Percentiles rank a stretch among this genome's conserved stretches.
These are phyloP conservation scores for Marchantia polymorpha DNA, from an alignment of 225 moss, liverwort and hornwort species.

Conservation along the genomic window DNA sequence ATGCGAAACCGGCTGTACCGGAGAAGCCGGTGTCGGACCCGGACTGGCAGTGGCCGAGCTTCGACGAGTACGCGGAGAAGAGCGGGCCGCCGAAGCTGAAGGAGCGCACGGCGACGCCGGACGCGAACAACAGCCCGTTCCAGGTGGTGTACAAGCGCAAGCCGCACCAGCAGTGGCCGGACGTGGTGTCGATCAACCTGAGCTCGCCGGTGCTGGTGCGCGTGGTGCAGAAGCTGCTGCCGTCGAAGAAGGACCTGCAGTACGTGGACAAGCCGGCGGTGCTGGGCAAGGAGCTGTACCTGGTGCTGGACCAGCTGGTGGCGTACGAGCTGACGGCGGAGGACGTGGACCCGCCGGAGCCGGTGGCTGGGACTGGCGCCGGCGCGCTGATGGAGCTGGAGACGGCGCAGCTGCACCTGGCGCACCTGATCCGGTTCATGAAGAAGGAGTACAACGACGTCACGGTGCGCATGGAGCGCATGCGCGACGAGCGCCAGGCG, in stretches of 20 bases:
- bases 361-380: not conserved
- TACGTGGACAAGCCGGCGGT: slow-evolving; percentile 18
- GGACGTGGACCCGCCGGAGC: not conserved
- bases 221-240: slow-evolving; percentile 28
- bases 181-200: slow-evolving; percentile 27
- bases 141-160: slow-evolving; percentile 27
- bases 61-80: slow-evolving; percentile 24
- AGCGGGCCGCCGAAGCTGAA: slow-evolving; percentile 4
- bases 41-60: slow-evolving; percentile 38
- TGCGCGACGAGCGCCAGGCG: slow-evolving; percentile 37
- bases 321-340: not conserved
- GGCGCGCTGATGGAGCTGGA: not conserved
- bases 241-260: slow-evolving; percentile 32
- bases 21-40: slow-evolving; percentile 25
- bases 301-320: slow-evolving; percentile 17
- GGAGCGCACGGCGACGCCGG: not conserved
- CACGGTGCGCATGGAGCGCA: slow-evolving; percentile 33
- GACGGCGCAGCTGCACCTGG: slow-evolving; percentile 29
- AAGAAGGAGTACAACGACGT: slow-evolving; percentile 56
- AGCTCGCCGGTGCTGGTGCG: slow-evolving; percentile 29
- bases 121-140: slow-evolving; percentile 30
- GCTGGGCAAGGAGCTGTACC: slow-evolving; percentile 32
- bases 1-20: slow-evolving; percentile 4
- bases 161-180: slow-evolving; percentile 28
- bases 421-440: slow-evolving; percentile 57